Percentiles rank a stretch among this genome's conserved stretches.
phyloP scores from a whole-genome alignment of 177 flowering plant genomes.

The Vitis hybrid region DNA sequence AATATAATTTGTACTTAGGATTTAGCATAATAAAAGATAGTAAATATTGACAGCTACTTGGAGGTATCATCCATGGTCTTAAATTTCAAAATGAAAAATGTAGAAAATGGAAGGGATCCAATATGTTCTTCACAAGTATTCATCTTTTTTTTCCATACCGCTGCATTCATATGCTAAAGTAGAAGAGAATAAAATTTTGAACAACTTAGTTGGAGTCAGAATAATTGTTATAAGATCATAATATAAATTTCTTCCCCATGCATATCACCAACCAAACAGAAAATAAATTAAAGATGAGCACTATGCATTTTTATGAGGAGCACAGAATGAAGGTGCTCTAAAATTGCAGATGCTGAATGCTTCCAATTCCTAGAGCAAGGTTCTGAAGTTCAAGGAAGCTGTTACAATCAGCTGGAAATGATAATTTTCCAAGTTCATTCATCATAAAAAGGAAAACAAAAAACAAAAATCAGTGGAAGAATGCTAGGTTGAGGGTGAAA shows the following conservation, averaged over 20 bases:
- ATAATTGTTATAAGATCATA: neutral
- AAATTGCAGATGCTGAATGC: too few species aligned
- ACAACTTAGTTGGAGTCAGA: neutral
- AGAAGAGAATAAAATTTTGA: too few species aligned
- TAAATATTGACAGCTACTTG: too few species aligned
- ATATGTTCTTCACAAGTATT: too few species aligned
- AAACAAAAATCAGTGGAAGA: too few species aligned
- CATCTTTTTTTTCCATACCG: too few species aligned
- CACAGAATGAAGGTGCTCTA: too few species aligned
- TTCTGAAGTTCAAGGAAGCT: neutral
- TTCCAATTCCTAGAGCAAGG: neutral
- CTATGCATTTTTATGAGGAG: neutral
- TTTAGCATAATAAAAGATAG: neutral
- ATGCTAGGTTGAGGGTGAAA: too few species aligned
- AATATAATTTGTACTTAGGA: neutral
- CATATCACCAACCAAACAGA: neutral
- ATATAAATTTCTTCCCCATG: neutral
- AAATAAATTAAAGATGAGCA: neutral
- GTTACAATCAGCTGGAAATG: neutral
- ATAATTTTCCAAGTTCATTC: neutral
- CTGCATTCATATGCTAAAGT: too few species aligned
- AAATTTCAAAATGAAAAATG: too few species aligned
- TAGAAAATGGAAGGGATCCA: too few species aligned
- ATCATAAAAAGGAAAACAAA: neutral
- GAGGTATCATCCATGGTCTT: too few species aligned